Evolutionary conservation across 2,329 filamentous ascomycete species (phyloP), one percentile per base, ranked within the genome.

Genomic region (Paecilomyces formosus): DNA sequence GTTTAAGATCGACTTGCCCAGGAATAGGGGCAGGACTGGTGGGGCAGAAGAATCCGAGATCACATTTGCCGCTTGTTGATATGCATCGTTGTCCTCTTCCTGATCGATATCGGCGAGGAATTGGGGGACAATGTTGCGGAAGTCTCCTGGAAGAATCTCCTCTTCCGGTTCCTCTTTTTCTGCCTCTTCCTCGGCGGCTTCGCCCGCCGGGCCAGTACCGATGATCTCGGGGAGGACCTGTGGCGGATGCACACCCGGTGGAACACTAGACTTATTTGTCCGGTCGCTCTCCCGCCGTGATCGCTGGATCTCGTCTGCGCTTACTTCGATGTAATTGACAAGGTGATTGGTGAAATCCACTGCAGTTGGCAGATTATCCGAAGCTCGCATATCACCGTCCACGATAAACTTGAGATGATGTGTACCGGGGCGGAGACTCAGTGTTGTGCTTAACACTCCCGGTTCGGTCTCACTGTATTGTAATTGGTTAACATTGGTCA

Each of bases 311-410:
- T 92, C 88, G 58, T 92, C 88, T 35, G 90, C 85, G 67, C 84
- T 90, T 62, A 97, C 89, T 78, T 99, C 94, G 69, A 99, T 90
- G 72, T 97, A 99, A 76, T 99, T 99, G 75, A 99, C 93, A 18
- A 99, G 81, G 71, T 96, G 96, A 77, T 97, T 97, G 63, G 92
- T 95, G 73, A 95, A 97, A 73, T 99, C 94, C 59, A 99, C 94
- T 1, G 94, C 96, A 0, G 94, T 97, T 13, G 94, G 93, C 57
- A 97, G 81, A 63, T 89, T 85, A 60, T 89, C 86, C 15, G 91
- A 94, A 13, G 92, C 94, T 71, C 88, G 85, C 91, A 97, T 96
- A 69, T 93, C 88, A 59, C 89, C 90, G 76, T 97, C 93, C 55
- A 97, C 92, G 65, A 99, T 83, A 77, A 97, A 99, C 70, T 95